Conservation (phyloP, 169 alveolate species). For the Nephromyces sp. region DNA sequence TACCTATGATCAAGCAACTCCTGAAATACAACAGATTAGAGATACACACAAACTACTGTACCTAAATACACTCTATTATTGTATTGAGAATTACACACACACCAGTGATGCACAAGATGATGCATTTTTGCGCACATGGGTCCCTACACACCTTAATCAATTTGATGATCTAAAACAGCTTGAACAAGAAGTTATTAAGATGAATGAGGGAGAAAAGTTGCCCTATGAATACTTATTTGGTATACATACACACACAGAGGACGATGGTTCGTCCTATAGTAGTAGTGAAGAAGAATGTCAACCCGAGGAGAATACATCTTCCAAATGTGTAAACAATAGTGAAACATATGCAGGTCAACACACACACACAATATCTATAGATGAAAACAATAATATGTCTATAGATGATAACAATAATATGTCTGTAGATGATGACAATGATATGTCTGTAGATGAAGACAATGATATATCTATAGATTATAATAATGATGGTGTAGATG, state of each 20-base stretch:
- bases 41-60: no score
- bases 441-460: not conserved
- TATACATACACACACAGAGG: no score
- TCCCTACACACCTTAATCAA: conserved; percentile 55
- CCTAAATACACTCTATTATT: no score
- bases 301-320: not conserved
- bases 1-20: no score
- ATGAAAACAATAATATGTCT: not conserved
- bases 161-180: conserved; percentile 46
- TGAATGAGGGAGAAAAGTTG: not conserved
- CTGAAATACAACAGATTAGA: no score
- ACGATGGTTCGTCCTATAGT: no score
- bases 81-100: no score
- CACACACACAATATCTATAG: not conserved
- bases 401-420: not conserved
- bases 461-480: not conserved
- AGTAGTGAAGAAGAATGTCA: no score
- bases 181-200: conserved; percentile 24
- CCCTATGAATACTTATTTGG: not conserved
- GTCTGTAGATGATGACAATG: not conserved
- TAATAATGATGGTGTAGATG: not conserved
- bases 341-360: no score
- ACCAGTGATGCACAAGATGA: conserved; percentile 40
- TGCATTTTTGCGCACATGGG: conserved; percentile 56
- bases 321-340: not conserved